Evolutionary conservation across 2,329 filamentous ascomycete species (phyloP).

Genomic region (Exophiala bonariae): DNA sequence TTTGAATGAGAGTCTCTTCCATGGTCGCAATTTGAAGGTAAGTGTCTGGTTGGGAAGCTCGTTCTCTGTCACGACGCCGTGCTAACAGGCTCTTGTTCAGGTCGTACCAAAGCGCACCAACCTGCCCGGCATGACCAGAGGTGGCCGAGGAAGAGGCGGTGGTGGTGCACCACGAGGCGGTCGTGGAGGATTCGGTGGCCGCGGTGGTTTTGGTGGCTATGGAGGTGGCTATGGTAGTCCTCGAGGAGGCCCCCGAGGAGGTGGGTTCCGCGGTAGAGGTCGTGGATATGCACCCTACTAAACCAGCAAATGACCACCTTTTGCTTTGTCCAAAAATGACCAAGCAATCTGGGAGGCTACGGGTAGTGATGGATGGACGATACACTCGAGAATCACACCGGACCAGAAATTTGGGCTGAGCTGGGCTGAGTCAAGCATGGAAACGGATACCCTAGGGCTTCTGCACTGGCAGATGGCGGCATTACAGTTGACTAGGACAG

Average conservation of each 20-base stretch:
- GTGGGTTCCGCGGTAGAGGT: slow-evolving; percentile 42
- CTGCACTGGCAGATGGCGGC: slow-evolving; percentile 1
- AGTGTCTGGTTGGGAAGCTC: slow-evolving; percentile 17
- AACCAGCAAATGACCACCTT: slow-evolving; percentile 10
- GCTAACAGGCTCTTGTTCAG: slow-evolving; percentile 42
- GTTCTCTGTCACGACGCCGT: background rate
- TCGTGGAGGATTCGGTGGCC: slow-evolving; percentile 60
- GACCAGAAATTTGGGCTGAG: background rate
- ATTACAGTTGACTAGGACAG: slow-evolving; percentile 1
- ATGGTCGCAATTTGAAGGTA: slow-evolving; percentile 94
- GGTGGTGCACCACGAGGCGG: slow-evolving; percentile 49
- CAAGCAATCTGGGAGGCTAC: too few species aligned
- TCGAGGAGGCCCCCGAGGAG: slow-evolving; percentile 26
- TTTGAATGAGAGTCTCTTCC: slow-evolving; percentile 94
- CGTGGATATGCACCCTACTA: slow-evolving; percentile 55
- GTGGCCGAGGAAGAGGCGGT: slow-evolving; percentile 56
- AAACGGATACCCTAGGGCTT: too few species aligned
- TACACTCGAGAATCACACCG: background rate
- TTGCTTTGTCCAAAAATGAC: background rate
- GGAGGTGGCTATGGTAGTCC: slow-evolving; percentile 26
- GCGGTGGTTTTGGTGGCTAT: slow-evolving; percentile 52
- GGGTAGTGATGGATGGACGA: too few species aligned
- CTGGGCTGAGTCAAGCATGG: background rate
- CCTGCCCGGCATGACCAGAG: slow-evolving; percentile 85
- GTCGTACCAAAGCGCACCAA: slow-evolving; percentile 94